Base-by-base conservation (phyloP, 2,329 filamentous ascomycete genomes). In the Colletotrichum phormii region DNA sequence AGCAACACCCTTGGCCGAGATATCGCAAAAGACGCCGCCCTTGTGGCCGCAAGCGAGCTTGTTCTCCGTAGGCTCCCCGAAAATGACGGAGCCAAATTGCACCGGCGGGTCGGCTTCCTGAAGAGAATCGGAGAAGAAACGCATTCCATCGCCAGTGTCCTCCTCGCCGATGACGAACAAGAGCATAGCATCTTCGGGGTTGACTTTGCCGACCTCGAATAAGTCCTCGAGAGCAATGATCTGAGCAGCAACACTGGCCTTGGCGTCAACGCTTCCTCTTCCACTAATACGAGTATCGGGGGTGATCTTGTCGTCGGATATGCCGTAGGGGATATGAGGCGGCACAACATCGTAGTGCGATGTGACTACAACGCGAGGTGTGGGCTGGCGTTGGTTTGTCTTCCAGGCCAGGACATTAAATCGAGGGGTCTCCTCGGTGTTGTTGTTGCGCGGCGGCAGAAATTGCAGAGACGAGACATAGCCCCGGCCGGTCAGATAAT, bases 41-140 rank as follows among this genome's bases (percentile, higher is more conserved):
- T 99, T 98, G 87, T 98, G 96, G 2, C 96, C 97, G 67, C 94
- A 92, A 0, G 95, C 95, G 24, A 98, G 91, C 81, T 93, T 94
- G 76, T 92, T 90, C 78, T 97, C 95, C 0, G 97, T 99, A 0
- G 96, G 96, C 81, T 99, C 97, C 53, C 97, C 96, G 79, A 98
- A 98, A 78, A 97, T 93, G 77, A 94, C 91, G 4, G 94, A 90
- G 42, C 92, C 88, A 26, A 91, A 86, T 2, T 76, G 74, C 4
- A 81, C 80, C 18, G 79, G 82, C 22, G 82, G 79, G 35, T 81
- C 77, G 55, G 82, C 77, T 6, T 78, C 66, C 15, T 77, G 73
- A 0, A 84, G 72, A 0, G 79, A 81, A 5, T 82, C 77, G 26
- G 85, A 88, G 72, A 91, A 90, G 59, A 79, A 74, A 35, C 80